Evolutionary conservation across 352 stramenopile genomes (phyloP).

Genomic region (Pythium brassicae): DNA sequence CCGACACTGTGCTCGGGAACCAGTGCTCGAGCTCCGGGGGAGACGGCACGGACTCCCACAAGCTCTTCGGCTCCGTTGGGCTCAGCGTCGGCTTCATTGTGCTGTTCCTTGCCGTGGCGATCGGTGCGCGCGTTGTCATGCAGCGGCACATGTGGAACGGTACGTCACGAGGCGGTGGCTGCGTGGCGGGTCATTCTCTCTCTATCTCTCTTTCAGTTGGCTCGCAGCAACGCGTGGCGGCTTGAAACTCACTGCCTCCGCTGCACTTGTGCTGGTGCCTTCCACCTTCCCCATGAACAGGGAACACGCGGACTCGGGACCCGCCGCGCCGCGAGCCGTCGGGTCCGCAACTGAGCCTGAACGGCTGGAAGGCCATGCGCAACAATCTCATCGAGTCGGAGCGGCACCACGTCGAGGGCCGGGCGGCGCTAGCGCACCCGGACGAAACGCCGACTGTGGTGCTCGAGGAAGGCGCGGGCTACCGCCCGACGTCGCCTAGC

Average conservation of each 20-base stretch:
- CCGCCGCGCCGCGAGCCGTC: constrained; percentile 6
- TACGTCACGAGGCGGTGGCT: constrained; percentile 1
- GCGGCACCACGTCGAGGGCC: constrained; percentile 19
- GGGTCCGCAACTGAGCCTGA: constrained; percentile 37
- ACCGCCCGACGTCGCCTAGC: constrained; percentile 19
- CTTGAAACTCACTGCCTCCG: background rate
- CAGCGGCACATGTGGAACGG: constrained; percentile 9
- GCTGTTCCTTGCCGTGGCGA: constrained; percentile 6
- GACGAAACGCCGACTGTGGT: constrained; percentile 7
- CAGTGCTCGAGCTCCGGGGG: constrained; percentile 14
- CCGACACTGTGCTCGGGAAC: constrained; percentile 21
- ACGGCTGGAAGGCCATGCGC: constrained; percentile 46
- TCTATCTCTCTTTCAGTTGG: background rate
- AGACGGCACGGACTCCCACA: background rate
- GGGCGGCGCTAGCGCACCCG: constrained; percentile 6
- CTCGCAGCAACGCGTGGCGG: background rate
- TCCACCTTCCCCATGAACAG: background rate
- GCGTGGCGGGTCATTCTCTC: too few species aligned
- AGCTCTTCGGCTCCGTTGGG: constrained; percentile 1
- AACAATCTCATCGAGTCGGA: constrained; percentile 54
- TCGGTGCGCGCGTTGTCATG: constrained; percentile 10
- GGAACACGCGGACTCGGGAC: background rate
- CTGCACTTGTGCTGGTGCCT: background rate
- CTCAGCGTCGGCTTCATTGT: constrained; percentile 7
- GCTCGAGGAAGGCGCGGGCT: constrained; percentile 22